Evolutionary conservation across 1,139 yeast genomes (phyloP), one percentile per base, ranked within the genome.

Genomic region (Pichia terricola): DNA sequence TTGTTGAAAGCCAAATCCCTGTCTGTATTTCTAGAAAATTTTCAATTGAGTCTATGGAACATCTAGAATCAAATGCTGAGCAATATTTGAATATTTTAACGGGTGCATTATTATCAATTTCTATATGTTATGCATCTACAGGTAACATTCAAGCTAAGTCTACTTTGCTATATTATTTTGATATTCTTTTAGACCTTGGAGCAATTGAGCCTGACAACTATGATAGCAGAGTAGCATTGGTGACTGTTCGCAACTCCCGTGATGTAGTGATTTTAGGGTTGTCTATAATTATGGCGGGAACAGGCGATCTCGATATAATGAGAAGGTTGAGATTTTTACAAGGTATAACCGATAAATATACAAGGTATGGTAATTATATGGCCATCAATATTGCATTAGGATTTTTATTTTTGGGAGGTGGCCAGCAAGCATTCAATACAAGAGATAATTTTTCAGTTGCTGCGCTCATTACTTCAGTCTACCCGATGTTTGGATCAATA

Each of bases 341-440:
- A 58, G 81, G 77, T 26, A 73, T 72, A 28, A 72, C 77, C 0
- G 69, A 65, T 37, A 67, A 66, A 34, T 68, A 67, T 22, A 64
- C 69, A 44, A 69, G 70, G 3, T 87, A 75, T 60, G 95, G 95
- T 0, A 75, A 78, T 49, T 85, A 75, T 58, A 77, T 86, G 79
- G 88, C 94, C 0, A 71, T 81, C 3, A 87, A 84, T 55, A 74
- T 86, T 68, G 86, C 95, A 0, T 64, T 91, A 40, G 99, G 99
- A 1, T 79, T 89, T 53, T 65, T 91, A 45, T 89, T 91, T 57
- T 64, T 91, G 38, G 96, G 96, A 0, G 94, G 96, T 4, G 96
- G 97, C 0, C 96, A 87, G 60, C 87, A 79, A 63, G 91, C 95
- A 0, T 75, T 91, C 50, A 51, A 52, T 28, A 72, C 76, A 32